These are phyloP conservation scores for Syzygium malaccense DNA, from an alignment of 441 rosid genomes.

Conservation along the genomic window DNA sequence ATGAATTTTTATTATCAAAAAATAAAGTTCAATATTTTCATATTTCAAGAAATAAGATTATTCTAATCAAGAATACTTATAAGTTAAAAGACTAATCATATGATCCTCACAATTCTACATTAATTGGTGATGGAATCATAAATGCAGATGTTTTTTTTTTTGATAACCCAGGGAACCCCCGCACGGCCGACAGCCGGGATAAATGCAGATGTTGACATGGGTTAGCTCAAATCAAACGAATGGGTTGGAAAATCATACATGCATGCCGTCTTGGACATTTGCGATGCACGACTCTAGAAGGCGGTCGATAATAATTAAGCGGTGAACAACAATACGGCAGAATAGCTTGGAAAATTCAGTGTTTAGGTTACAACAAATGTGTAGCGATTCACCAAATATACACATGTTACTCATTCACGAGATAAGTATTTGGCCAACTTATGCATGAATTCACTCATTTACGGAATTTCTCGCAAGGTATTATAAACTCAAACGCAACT, in stretches of 20 bases:
- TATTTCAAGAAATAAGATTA: not conserved
- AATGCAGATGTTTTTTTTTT: no score
- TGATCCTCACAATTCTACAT: not conserved
- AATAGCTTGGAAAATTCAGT: not conserved
- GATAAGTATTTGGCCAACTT: not conserved
- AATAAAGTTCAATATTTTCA: not conserved
- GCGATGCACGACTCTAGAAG: not conserved
- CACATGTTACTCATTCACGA: rapidly evolving
- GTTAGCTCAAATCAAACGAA: not conserved
- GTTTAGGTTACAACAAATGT: not conserved
- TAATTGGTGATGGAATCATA: not conserved
- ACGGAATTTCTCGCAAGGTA: not conserved
- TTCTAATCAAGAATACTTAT: not conserved
- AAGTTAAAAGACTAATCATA: not conserved
- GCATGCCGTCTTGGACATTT: not conserved
- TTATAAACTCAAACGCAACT: not conserved
- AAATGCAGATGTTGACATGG: not conserved
- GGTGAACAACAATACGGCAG: not conserved
- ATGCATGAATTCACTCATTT: not conserved
- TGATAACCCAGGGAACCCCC: no score
- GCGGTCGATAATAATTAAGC: not conserved
- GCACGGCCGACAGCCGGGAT: no score
- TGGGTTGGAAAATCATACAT: not conserved
- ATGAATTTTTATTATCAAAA: not conserved
- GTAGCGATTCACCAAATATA: rapidly evolving